Evolutionary conservation across 2,329 filamentous ascomycete genomes (phyloP).

Genomic region (Fusarium pininemorale): DNA sequence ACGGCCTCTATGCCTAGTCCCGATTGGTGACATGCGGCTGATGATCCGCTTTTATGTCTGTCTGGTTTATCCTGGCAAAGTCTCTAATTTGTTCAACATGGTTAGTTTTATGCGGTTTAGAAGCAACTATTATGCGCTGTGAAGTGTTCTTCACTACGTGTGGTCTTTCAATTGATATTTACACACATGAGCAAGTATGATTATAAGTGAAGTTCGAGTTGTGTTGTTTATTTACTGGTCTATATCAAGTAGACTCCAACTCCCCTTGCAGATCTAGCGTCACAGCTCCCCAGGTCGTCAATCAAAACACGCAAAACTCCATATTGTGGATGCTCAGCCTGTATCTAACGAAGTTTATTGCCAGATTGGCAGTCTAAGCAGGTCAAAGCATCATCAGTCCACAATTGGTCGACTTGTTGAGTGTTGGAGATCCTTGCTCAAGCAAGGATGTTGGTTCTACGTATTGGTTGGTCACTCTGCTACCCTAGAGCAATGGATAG

Average conservation of each 20-base stretch:
- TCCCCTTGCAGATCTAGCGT: constrained; percentile 9
- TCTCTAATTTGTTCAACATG: constrained; percentile 25
- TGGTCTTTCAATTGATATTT: background rate
- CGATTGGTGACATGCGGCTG: constrained; percentile 36
- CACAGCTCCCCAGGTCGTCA: constrained; percentile 16
- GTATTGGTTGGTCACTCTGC: too few relatives aligned
- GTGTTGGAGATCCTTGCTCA: background rate
- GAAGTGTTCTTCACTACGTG: background rate
- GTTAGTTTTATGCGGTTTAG: constrained; percentile 9
- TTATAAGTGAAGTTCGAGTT: background rate
- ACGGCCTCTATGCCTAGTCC: constrained; percentile 30
- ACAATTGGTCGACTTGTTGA: background rate
- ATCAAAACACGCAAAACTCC: constrained; percentile 13
- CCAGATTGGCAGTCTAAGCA: background rate
- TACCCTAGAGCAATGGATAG: background rate
- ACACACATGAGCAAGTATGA: too few relatives aligned
- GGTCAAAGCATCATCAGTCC: constrained; percentile 8
- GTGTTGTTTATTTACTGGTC: constrained; percentile 1
- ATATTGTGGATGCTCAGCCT: constrained; percentile 7
- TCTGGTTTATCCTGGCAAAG: constrained; percentile 30
- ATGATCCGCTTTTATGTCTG: constrained; percentile 23
- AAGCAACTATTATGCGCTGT: constrained; percentile 13
- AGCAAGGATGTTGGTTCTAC: background rate
- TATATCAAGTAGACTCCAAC: background rate
- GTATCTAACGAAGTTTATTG: background rate